Evolutionary conservation across 768 basidiomycete genomes (phyloP).

Genomic region (Leucogyrophana mollusca): DNA sequence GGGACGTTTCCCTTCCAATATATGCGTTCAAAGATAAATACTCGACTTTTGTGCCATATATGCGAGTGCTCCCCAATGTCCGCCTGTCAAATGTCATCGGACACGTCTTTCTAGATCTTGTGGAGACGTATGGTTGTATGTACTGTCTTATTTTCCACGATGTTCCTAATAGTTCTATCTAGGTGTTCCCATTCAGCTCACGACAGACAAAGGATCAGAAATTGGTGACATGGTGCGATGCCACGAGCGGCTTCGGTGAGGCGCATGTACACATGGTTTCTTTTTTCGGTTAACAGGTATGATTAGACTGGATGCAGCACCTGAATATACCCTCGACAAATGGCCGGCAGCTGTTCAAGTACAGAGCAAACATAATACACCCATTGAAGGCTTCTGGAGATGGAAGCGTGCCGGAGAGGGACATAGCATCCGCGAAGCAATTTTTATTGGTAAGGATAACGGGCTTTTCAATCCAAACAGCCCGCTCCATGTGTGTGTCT

Average conservation of each 20-base stretch:
- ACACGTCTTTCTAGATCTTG: constrained; percentile 20
- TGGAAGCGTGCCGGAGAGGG: constrained; percentile 7
- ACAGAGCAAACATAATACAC: constrained; percentile 21
- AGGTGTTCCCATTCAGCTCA: constrained; percentile 18
- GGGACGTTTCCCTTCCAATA: constrained; percentile 14
- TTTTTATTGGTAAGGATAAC: background rate
- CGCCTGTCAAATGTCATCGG: constrained; percentile 14
- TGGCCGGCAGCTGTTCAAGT: constrained; percentile 16
- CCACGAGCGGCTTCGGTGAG: constrained; percentile 8
- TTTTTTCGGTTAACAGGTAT: constrained; percentile 3
- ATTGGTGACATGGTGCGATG: constrained; percentile 9
- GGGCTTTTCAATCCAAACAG: constrained; percentile 4
- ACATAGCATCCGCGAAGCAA: background rate
- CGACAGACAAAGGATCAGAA: constrained; percentile 24
- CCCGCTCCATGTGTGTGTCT: constrained; percentile 4
- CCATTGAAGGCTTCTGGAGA: constrained; percentile 24
- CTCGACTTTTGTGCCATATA: constrained; percentile 8
- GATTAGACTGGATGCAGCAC: constrained; percentile 6
- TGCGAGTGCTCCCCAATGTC: constrained; percentile 18
- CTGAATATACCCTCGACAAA: constrained; percentile 13
- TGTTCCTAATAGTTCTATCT: background rate
- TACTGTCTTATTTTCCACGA: background rate
- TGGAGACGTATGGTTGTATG: constrained; percentile 16
- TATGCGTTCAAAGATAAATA: constrained; percentile 22
- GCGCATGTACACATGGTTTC: background rate